Evolutionary conservation across 1,139 yeast genomes (phyloP).

Genomic region (Saccharomyces pastorianus): DNA sequence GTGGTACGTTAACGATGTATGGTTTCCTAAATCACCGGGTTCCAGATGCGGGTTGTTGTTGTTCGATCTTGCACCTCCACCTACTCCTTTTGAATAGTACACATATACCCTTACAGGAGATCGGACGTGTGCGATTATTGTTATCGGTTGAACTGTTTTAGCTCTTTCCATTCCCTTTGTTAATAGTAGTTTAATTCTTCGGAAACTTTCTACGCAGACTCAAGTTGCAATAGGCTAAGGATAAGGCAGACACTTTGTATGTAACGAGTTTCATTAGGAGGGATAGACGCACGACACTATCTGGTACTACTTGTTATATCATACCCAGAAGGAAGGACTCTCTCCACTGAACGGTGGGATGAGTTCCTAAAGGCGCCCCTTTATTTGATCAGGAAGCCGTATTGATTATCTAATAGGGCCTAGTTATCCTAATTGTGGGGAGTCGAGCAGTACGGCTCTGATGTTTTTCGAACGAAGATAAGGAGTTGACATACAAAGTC

Average conservation of each 20-base stretch:
- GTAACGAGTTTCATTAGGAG: not conserved
- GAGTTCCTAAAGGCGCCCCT: not conserved
- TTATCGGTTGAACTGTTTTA: not conserved
- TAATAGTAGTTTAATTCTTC: not conserved
- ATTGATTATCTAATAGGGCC: not conserved
- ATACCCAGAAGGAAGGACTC: not conserved
- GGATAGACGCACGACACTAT: not conserved
- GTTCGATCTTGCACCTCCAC: not conserved
- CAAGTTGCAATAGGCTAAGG: not conserved
- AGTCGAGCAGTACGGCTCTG: not conserved
- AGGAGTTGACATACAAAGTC: not conserved
- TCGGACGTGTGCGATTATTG: not conserved
- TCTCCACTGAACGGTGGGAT: not conserved
- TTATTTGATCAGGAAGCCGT: not conserved
- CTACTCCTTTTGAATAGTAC: not conserved
- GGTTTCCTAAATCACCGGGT: not conserved
- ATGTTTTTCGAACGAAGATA: not conserved
- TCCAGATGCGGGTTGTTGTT: not conserved
- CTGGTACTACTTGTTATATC: not conserved
- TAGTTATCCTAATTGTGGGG: not conserved
- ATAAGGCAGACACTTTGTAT: not conserved
- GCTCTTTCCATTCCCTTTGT: not conserved
- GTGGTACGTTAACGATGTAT: not conserved
- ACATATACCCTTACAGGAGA: not conserved
- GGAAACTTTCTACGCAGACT: not conserved